Evolutionary conservation across 306 rosid species (phyloP).

Genomic region (Arachis stenosperma): DNA sequence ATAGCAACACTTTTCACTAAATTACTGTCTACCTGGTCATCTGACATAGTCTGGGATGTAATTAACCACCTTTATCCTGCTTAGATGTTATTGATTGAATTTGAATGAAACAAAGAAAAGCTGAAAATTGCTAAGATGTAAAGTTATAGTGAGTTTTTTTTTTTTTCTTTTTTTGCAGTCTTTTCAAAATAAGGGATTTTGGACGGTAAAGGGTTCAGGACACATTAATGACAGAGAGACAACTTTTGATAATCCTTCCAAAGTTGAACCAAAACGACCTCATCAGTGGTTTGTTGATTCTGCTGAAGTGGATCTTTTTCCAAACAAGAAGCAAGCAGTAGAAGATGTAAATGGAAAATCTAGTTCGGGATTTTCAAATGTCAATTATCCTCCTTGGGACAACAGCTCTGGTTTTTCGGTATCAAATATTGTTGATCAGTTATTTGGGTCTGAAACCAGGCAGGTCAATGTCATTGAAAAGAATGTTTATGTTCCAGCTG

Average conservation of each 20-base stretch:
- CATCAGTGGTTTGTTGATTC: constrained; percentile 78
- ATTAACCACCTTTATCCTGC: constrained; percentile 5
- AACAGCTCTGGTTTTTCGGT: constrained; percentile 58
- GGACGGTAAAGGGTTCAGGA: constrained; percentile 65
- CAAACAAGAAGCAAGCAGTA: constrained; percentile 75
- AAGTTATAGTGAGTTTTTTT: constrained; percentile 9
- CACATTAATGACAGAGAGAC: constrained; percentile 56
- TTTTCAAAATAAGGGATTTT: constrained; percentile 72
- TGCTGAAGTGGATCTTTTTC: constrained; percentile 60
- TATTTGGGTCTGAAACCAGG: constrained; percentile 70
- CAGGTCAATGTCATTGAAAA: constrained; percentile 55
- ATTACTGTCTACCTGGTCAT: constrained; percentile 5
- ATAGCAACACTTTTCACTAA: background rate
- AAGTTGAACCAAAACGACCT: constrained; percentile 72
- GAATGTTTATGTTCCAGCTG: constrained; percentile 51
- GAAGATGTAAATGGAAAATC: constrained; percentile 62
- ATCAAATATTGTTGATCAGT: constrained; percentile 56
- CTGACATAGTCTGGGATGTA: constrained; percentile 9
- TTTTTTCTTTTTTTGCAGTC: constrained; percentile 43
- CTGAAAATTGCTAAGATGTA: constrained; percentile 5
- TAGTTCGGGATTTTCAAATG: constrained; percentile 60
- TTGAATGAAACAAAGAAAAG: constrained; percentile 15
- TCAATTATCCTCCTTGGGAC: constrained; percentile 67
- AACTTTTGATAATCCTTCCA: constrained; percentile 55
- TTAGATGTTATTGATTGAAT: constrained; percentile 10